Evolutionary conservation across 768 basidiomycete genomes (phyloP).

Genomic region (Obba rivulosa): DNA sequence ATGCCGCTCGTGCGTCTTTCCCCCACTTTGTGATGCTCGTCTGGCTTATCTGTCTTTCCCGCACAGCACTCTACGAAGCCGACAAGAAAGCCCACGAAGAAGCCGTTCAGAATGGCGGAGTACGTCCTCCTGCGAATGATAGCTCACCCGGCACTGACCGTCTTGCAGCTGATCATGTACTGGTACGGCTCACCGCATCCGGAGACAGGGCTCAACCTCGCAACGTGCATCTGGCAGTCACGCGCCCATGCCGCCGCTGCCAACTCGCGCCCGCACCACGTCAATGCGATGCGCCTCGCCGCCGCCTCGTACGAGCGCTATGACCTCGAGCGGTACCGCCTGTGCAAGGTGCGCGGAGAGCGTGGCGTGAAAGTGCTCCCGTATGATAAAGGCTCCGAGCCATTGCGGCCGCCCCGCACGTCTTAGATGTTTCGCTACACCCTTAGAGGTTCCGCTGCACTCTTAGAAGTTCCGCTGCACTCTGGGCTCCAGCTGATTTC

Average conservation of each 20-base stretch:
- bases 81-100: conserved; percentile 90
- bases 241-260: conserved; percentile 80
- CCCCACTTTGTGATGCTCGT: background rate
- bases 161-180: conserved; percentile 70
- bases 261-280: conserved; percentile 73
- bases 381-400: conserved; percentile 41
- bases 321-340: conserved; percentile 65
- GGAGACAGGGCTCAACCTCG: conserved; percentile 77
- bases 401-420: too few species aligned
- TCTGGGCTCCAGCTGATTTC: too few species aligned
- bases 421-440: too few species aligned
- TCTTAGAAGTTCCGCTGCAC: too few species aligned
- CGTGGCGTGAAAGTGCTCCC: conserved; percentile 49
- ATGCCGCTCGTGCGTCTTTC: conserved; percentile 50
- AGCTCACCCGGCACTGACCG: background rate
- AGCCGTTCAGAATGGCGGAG: conserved; percentile 82
- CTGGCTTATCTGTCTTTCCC: conserved; percentile 1
- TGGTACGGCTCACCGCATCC: conserved; percentile 89
- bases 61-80: conserved; percentile 76
- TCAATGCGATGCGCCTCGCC: conserved; percentile 79
- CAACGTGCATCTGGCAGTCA: conserved; percentile 95
- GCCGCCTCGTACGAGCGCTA: conserved; percentile 74
- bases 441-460: too few species aligned
- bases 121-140: conserved; percentile 30
- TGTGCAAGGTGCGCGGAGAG: conserved; percentile 64